phyloP scores from a whole-genome alignment of 2,329 filamentous ascomycete genomes.

The Colletotrichum coccodes region DNA sequence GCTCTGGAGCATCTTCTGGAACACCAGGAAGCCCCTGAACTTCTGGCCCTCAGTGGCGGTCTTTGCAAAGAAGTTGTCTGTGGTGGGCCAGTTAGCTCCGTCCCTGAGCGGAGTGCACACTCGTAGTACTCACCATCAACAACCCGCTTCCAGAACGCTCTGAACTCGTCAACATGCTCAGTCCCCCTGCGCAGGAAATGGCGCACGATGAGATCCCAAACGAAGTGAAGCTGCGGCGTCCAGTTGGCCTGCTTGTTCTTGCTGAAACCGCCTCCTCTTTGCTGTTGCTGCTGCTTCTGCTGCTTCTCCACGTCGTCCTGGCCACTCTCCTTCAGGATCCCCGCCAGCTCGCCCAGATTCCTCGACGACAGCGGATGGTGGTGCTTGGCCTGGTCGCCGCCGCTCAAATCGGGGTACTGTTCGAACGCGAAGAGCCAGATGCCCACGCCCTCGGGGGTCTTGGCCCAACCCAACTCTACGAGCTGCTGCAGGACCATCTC shows the following conservation, averaged over 20 bases:
- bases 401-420: slow-evolving; percentile 66
- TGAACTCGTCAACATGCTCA: slow-evolving; percentile 63
- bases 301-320: slow-evolving; percentile 54
- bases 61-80: slow-evolving; percentile 85
- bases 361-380: slow-evolving; percentile 78
- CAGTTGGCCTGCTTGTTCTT: slow-evolving; percentile 76
- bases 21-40: slow-evolving; percentile 89
- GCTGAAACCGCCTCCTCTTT: slow-evolving; percentile 25
- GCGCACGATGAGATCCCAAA: slow-evolving; percentile 83
- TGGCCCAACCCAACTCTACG: slow-evolving; percentile 74
- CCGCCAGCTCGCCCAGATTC: slow-evolving; percentile 75
- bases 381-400: slow-evolving; percentile 74
- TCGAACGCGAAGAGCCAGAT: slow-evolving; percentile 82
- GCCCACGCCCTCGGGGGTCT: slow-evolving; percentile 88
- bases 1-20: slow-evolving; percentile 76
- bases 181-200: slow-evolving; percentile 55
- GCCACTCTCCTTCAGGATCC: slow-evolving; percentile 81
- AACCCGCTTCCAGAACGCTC: slow-evolving; percentile 85
- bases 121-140: slow-evolving; percentile 76
- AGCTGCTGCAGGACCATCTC: slow-evolving; percentile 69
- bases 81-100: slow-evolving; percentile 36
- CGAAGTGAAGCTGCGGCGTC: slow-evolving; percentile 85
- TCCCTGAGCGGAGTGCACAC: not conserved
- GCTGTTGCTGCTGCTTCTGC: slow-evolving; percentile 34
- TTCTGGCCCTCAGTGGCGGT: slow-evolving; percentile 89